Evolutionary conservation across 257 asterid genomes (phyloP).

Genomic region (Solanum bulbocastanum): DNA sequence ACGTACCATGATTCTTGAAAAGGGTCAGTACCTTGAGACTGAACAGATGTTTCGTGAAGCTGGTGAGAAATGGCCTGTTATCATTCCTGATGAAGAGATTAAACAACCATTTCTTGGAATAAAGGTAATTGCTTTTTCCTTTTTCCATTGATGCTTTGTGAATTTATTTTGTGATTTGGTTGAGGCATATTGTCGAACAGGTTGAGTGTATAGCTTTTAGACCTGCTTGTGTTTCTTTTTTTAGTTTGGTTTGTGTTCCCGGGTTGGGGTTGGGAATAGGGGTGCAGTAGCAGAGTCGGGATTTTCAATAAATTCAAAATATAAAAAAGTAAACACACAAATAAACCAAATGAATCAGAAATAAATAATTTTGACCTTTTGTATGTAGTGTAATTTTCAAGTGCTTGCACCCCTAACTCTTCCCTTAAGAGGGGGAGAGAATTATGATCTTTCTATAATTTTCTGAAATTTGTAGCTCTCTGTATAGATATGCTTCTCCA

Average conservation of each 20-base stretch:
- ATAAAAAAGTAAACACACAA: background rate
- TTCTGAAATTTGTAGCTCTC: background rate
- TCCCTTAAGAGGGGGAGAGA: background rate
- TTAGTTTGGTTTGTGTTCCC: background rate
- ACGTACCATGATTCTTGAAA: conserved; percentile 72
- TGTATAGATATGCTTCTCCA: background rate
- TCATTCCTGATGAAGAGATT: conserved; percentile 70
- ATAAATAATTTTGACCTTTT: background rate
- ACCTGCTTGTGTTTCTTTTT: background rate
- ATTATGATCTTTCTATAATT: background rate
- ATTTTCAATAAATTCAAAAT: background rate
- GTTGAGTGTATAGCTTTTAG: background rate
- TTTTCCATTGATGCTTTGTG: background rate
- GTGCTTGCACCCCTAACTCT: background rate
- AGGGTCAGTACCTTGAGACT: conserved; percentile 79
- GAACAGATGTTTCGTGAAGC: conserved; percentile 93
- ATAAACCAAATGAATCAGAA: background rate
- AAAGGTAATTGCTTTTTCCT: conserved; percentile 29
- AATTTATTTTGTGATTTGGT: background rate
- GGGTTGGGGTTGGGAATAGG: background rate
- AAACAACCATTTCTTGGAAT: conserved; percentile 48
- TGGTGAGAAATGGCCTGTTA: conserved; percentile 91
- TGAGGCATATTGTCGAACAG: conserved; percentile 33
- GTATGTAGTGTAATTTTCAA: background rate
- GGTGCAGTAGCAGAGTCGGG: background rate